A percentile compares a stretch with the other conserved stretches of the same genome.
These are phyloP conservation scores for Trypanosoma caninum DNA, from an alignment of 208 protist genomes.

Conservation along the genomic window DNA sequence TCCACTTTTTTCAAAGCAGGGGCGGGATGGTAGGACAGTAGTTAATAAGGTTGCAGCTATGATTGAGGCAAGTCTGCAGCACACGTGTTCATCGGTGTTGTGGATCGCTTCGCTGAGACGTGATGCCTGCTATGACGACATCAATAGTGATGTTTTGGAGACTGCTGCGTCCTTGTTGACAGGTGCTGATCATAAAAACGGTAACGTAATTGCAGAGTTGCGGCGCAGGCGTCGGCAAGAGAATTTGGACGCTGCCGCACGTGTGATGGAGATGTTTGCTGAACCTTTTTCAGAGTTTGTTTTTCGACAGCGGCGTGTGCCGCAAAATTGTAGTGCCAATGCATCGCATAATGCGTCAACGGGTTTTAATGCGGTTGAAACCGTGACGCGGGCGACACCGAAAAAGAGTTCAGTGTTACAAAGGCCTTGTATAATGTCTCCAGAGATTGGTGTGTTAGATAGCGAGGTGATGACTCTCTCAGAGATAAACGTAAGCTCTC, in stretches of 20 bases:
- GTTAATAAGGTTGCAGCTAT: slow-evolving; percentile 11
- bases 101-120: slow-evolving; percentile 22
- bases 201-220: slow-evolving; percentile 8
- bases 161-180: slow-evolving; percentile 11
- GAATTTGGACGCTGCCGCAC: slow-evolving; percentile 25
- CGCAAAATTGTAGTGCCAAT: not conserved
- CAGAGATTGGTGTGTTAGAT: not conserved
- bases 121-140: slow-evolving; percentile 24
- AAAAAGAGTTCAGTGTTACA: not conserved
- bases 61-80: slow-evolving; percentile 22
- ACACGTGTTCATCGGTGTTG: slow-evolving; percentile 25
- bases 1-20: slow-evolving; percentile 8
- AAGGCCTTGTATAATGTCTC: not conserved
- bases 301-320: not conserved
- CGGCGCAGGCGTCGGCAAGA: slow-evolving; percentile 25
- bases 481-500: not conserved
- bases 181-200: slow-evolving; percentile 9
- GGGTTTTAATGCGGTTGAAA: not conserved
- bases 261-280: slow-evolving; percentile 24
- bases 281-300: slow-evolving; percentile 1
- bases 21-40: not conserved
- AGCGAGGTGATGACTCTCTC: not conserved
- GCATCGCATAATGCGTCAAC: not conserved
- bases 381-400: not conserved
- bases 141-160: slow-evolving; percentile 32